Conservation (phyloP, 495 filamentous ascomycete species). For the Talaromyces adpressus region DNA sequence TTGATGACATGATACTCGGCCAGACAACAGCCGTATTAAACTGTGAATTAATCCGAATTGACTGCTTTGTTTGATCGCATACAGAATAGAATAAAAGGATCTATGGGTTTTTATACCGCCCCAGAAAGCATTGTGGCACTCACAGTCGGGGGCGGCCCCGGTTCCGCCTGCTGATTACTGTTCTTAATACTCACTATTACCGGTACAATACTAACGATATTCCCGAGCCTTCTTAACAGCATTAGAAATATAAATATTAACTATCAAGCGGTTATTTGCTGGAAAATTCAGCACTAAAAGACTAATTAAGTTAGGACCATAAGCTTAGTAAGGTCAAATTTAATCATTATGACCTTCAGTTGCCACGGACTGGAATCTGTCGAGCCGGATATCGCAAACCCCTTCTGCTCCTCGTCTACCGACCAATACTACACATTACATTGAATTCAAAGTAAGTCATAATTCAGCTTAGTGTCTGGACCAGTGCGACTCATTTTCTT, state of each 20-base stretch:
- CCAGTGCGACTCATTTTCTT: background rate
- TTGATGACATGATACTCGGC: background rate
- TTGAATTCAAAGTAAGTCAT: background rate
- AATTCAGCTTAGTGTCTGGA: background rate
- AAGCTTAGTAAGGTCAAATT: background rate
- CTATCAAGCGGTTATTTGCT: background rate
- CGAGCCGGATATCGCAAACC: background rate
- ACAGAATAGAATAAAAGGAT: background rate
- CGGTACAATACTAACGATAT: no score
- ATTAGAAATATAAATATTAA: background rate
- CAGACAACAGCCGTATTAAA: background rate
- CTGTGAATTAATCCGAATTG: background rate
- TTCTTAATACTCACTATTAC: no score
- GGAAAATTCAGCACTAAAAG: no score
- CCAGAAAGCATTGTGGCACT: background rate
- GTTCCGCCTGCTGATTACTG: background rate
- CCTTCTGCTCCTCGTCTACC: background rate
- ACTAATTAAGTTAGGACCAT: no score
- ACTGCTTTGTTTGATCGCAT: background rate
- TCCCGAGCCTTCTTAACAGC: background rate
- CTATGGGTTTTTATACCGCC: background rate
- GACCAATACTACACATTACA: background rate
- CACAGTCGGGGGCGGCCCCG: background rate
- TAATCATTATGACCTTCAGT: background rate
- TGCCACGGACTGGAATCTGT: background rate